Conservation (phyloP, 192 early-diverging fungal genomes). For the Gonapodya prolifera region DNA sequence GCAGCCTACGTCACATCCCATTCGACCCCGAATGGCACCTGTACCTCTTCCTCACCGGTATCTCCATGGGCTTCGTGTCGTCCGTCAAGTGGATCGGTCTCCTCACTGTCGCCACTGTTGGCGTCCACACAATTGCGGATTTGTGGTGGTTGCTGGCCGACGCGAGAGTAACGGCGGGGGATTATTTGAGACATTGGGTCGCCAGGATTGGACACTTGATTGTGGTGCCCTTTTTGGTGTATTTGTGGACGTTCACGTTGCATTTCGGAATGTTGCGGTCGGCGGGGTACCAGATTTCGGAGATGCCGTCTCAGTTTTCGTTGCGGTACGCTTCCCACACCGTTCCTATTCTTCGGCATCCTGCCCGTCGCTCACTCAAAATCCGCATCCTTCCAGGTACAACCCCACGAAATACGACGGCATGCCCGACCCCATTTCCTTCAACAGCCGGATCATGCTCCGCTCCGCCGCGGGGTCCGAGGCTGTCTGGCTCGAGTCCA, state of each 20-base stretch:
- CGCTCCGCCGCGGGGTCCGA: neutral
- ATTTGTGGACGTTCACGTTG: neutral
- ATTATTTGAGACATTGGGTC: neutral
- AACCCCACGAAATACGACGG: neutral
- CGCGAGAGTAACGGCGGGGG: neutral
- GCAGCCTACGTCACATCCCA: neutral
- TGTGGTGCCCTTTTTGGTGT: slow-evolving; percentile 1
- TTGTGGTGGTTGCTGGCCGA: slow-evolving; percentile 3
- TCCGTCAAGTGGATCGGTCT: slow-evolving; percentile 10
- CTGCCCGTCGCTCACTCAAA: too few species aligned
- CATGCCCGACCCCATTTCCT: neutral
- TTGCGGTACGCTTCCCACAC: neutral
- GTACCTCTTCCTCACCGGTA: neutral
- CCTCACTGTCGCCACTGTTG: slow-evolving; percentile 9
- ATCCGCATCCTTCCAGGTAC: too few species aligned
- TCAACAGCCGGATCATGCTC: neutral
- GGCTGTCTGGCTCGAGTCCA: neutral
- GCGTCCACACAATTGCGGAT: slow-evolving; percentile 8
- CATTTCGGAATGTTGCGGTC: neutral
- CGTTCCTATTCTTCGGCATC: too few species aligned
- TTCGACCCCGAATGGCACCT: neutral
- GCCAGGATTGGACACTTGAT: slow-evolving; percentile 3
- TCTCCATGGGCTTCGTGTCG: slow-evolving; percentile 7
- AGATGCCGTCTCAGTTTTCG: neutral
- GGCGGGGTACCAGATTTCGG: neutral